phyloP scores from a whole-genome alignment of 805 yeast species.

The Candida sakaeoensis region DNA sequence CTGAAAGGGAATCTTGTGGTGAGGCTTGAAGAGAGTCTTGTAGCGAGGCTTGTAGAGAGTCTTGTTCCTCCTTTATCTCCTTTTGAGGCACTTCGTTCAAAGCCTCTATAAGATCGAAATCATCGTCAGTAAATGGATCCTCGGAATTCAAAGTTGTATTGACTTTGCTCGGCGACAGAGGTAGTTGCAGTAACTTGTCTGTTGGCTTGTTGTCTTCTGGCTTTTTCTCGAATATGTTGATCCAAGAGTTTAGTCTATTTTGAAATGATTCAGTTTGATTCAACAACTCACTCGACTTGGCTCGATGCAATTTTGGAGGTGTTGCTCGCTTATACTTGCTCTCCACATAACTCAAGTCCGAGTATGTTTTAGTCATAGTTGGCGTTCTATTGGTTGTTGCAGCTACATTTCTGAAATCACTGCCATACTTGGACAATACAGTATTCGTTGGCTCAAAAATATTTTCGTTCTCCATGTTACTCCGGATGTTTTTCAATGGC shows the following conservation, averaged over 20 bases:
- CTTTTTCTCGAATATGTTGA: conserved; percentile 21
- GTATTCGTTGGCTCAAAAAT: conserved; percentile 30
- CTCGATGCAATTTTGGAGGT: conserved; percentile 34
- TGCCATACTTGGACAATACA: conserved; percentile 41
- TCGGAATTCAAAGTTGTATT: conserved; percentile 12
- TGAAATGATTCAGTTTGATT: conserved; percentile 8
- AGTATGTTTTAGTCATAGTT: conserved; percentile 27
- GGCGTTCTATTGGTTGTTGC: conserved; percentile 28
- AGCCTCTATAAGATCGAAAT: conserved; percentile 16
- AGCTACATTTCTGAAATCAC: conserved; percentile 28
- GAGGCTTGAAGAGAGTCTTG: no score
- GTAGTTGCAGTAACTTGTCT: neutral
- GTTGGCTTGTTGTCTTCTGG: conserved; percentile 2
- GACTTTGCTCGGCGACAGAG: conserved; percentile 3
- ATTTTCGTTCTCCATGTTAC: conserved; percentile 9
- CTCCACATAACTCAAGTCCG: conserved; percentile 23
- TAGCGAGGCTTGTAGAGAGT: no score
- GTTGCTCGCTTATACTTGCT: conserved; percentile 12
- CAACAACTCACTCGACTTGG: conserved; percentile 32
- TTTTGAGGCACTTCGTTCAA: conserved; percentile 1
- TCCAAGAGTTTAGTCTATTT: conserved; percentile 24
- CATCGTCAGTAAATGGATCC: conserved; percentile 32
- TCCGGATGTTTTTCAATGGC: conserved; percentile 31
- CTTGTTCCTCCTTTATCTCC: neutral
- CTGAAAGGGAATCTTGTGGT: no score